Base-by-base conservation (phyloP, 108 stramenopile genomes). In the Cyclotella kingstonii region DNA sequence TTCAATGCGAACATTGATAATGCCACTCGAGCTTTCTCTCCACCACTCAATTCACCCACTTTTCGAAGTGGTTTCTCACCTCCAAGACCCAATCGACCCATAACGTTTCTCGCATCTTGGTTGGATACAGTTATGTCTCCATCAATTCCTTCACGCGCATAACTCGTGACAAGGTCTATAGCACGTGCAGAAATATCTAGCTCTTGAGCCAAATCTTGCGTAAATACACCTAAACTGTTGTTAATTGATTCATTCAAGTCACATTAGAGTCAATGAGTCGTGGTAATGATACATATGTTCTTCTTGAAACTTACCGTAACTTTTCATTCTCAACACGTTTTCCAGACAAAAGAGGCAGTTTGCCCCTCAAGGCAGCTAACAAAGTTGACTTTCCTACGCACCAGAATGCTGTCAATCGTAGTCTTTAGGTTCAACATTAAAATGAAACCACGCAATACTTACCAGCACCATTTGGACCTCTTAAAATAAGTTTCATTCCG, bases 141-240 rank as follows among this genome's bases (percentile, higher is more conserved):
- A 54, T 89, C 45, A 12, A 53, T 54, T 28, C 85, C 89, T 38
- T 49, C 70, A 12, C 89, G 60, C 12, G 89, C 89, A 65, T 90
- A 80, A 8, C 66, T 72, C 8, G 84, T 85, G 26, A 90, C 89
- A 6, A 90, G 60, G 54, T 90, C 86, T n/a, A 90, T 84, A 17
- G 89, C 89, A 4, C 86, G 81, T n/a, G 78, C 60, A 15, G 46
- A 53, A 0, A 78, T 54, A 75, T 90, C 86, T 14, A 93, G 78
- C 54, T 95, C 91, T 58, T 95, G 94, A 2, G 94, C 90, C 48
- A 95, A 50, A 66, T 97, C 96, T 76, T 95, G 94, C 3, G 91
- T 91, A 46, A 92, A 89, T 30, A 78, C 66, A 21, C 91, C 85
- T 3, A 88, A 53, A 5, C 44, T 59, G n/a, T 48, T 45, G 21